Evolutionary conservation across 192 early-diverging fungal genomes (phyloP).

Genomic region (Phlyctochytrium arcticum): DNA sequence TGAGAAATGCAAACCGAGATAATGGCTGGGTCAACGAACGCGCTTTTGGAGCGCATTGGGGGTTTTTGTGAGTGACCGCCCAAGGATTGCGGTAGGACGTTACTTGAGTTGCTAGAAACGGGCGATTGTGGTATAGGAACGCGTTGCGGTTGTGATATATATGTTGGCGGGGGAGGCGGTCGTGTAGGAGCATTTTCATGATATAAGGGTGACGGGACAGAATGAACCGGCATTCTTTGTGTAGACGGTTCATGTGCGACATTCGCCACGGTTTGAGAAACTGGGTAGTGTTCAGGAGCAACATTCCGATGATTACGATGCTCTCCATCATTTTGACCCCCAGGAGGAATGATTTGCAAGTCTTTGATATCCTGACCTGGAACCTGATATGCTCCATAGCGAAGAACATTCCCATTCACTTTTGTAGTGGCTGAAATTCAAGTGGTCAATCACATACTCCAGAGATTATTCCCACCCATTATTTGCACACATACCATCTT

Average conservation of each 20-base stretch:
- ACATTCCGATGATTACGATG: no score
- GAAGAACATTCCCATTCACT: slow-evolving; percentile 1
- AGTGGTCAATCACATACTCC: background rate
- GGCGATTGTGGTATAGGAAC: no score
- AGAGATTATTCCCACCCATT: no score
- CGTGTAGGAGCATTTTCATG: background rate
- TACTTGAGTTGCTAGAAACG: no score
- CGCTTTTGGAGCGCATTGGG: background rate
- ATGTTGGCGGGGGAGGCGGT: background rate
- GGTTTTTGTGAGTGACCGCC: background rate
- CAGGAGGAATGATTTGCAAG: slow-evolving; percentile 45
- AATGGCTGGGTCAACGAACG: slow-evolving; percentile 56
- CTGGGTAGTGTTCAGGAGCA: no score
- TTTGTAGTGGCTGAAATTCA: background rate
- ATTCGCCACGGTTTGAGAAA: no score
- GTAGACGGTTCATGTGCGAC: no score
- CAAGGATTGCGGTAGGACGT: no score
- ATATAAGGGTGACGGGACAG: background rate
- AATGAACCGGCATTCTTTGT: no score
- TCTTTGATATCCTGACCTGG: slow-evolving; percentile 63
- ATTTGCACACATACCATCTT: slow-evolving; percentile 43
- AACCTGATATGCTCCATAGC: slow-evolving; percentile 47
- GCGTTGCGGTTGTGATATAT: no score
- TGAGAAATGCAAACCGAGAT: slow-evolving; percentile 50
- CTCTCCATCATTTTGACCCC: no score